These are phyloP conservation scores for Crithidia thermophila DNA, from an alignment of 208 protist genomes.

Conservation along the genomic window DNA sequence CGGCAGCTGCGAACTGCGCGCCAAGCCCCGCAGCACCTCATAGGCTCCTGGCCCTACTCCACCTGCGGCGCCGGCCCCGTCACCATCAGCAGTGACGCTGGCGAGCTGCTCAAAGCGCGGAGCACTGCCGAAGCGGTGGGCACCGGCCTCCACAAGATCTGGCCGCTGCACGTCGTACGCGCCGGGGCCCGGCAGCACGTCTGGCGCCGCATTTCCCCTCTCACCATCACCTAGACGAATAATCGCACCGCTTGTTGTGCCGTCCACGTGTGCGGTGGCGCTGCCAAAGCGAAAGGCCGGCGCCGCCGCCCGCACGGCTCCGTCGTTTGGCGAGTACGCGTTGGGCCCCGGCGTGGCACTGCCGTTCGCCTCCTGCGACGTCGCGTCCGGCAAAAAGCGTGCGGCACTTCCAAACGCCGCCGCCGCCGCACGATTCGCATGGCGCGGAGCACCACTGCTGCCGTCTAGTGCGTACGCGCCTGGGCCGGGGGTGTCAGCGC, in stretches of 20 bases:
- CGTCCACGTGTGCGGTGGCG: slow-evolving; percentile 5
- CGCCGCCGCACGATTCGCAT: background rate
- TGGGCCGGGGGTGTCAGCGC: slow-evolving; percentile 22
- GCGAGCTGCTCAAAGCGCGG: background rate
- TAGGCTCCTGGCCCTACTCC: slow-evolving; percentile 64
- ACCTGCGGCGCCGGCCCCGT: background rate
- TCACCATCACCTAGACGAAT: too few species aligned
- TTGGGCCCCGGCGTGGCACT: slow-evolving; percentile 16
- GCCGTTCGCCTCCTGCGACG: background rate
- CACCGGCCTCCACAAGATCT: background rate
- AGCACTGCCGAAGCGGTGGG: slow-evolving; percentile 7
- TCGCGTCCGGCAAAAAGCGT: slow-evolving; percentile 7
- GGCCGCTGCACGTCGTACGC: slow-evolving; percentile 40
- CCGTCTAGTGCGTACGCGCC: slow-evolving; percentile 21
- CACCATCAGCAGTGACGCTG: background rate
- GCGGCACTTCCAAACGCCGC: slow-evolving; percentile 14
- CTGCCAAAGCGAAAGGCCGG: slow-evolving; percentile 26
- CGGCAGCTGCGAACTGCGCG: slow-evolving; percentile 16
- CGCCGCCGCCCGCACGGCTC: background rate
- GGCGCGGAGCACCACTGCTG: background rate
- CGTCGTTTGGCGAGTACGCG: slow-evolving; percentile 19
- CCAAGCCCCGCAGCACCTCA: slow-evolving; percentile 14
- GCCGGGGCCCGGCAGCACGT: slow-evolving; percentile 46
- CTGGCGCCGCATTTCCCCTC: background rate
- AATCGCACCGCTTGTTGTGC: background rate